These are phyloP conservation scores for Pyrus hybrid DNA, from an alignment of 331 rosid species.

Conservation along the genomic window DNA sequence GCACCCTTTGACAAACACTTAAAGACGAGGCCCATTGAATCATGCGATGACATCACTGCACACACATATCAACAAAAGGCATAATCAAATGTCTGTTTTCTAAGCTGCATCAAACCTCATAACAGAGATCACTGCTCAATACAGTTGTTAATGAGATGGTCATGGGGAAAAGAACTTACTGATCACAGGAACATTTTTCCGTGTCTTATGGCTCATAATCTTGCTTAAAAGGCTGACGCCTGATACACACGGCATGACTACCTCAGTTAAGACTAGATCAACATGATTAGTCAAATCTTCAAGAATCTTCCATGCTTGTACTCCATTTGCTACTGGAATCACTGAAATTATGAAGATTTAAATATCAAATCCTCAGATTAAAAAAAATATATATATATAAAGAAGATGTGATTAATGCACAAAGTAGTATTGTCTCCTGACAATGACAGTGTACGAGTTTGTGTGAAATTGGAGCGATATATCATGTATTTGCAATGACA, in stretches of 20 bases:
- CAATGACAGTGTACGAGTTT: neutral
- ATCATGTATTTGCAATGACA: neutral
- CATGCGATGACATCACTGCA: slow-evolving; percentile 99
- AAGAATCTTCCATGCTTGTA: slow-evolving; percentile 90
- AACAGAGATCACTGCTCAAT: slow-evolving; percentile 15
- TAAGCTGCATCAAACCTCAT: slow-evolving; percentile 4
- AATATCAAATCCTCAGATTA: neutral
- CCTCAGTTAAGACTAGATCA: slow-evolving; percentile 85
- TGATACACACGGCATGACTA: slow-evolving; percentile 81
- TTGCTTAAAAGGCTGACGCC: slow-evolving; percentile 80
- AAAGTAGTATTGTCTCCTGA: neutral
- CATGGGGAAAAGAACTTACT: slow-evolving; percentile 52
- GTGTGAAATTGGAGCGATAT: too few relatives aligned
- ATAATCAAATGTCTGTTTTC: slow-evolving; percentile 27
- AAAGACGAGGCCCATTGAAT: slow-evolving; percentile 91
- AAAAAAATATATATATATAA: neutral
- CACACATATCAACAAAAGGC: slow-evolving; percentile 43
- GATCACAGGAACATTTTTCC: slow-evolving; percentile 75
- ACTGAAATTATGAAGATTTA: slow-evolving; percentile 34
- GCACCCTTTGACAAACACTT: slow-evolving; percentile 99
- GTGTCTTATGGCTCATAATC: slow-evolving; percentile 82
- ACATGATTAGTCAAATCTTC: slow-evolving; percentile 73
- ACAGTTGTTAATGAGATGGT: neutral
- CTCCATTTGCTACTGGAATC: slow-evolving; percentile 71
- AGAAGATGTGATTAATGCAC: neutral